Evolutionary conservation across 345 rosid genomes (phyloP).

Genomic region (Rhodamnia rubescens): DNA sequence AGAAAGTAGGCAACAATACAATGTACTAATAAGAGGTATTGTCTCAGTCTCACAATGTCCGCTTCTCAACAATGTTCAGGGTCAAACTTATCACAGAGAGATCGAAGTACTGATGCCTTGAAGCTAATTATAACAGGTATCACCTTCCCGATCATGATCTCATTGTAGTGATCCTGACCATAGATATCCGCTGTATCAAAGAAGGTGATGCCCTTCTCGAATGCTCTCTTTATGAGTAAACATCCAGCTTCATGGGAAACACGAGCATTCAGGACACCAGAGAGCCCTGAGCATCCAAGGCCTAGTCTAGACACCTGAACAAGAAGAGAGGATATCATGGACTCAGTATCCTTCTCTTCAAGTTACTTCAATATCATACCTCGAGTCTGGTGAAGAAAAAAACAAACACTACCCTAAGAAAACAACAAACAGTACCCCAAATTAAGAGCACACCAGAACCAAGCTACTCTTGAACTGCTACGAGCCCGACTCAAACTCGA

Average conservation of each 20-base stretch:
- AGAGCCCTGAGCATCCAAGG: constrained; percentile 35
- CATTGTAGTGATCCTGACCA: constrained; percentile 23
- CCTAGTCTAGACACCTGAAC: constrained; percentile 42
- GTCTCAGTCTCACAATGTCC: not conserved
- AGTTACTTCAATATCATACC: not conserved
- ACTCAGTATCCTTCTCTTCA: not conserved
- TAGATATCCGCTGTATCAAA: constrained; percentile 29
- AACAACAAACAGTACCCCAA: too few species aligned
- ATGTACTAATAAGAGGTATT: not conserved
- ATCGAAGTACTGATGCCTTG: too few species aligned
- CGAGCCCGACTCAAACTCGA: too few species aligned
- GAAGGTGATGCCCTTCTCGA: constrained; percentile 27
- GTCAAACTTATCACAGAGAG: not conserved
- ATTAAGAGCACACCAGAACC: too few species aligned
- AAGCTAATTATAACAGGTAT: not conserved
- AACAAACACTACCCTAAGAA: not conserved
- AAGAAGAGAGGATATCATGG: not conserved
- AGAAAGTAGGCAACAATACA: not conserved
- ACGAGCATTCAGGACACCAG: constrained; percentile 21
- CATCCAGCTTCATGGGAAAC: constrained; percentile 37
- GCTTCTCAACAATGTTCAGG: not conserved
- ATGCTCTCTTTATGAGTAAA: constrained; percentile 24
- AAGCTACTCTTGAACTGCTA: too few species aligned
- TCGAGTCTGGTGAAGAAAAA: not conserved
- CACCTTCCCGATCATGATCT: constrained; percentile 39